Conservation (phyloP, 2,329 filamentous ascomycete species). For the Aureobasidium sp. region DNA sequence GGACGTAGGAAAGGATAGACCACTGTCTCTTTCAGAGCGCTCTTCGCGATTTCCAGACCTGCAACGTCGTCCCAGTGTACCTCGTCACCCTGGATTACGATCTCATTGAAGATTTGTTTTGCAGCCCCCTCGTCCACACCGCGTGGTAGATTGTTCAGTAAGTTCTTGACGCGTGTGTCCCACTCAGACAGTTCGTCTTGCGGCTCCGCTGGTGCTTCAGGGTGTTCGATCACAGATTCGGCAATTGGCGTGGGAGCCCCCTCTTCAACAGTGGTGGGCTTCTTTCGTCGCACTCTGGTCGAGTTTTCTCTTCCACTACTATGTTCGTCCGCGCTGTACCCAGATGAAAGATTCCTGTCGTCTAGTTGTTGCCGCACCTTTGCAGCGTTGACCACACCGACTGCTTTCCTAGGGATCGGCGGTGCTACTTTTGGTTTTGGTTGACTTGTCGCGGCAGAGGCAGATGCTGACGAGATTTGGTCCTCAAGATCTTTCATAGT, state of each 20-base stretch:
- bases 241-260: not conserved
- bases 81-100: conserved; percentile 87
- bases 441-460: not conserved
- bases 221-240: not conserved
- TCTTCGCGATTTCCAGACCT: conserved; percentile 82
- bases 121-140: conserved; percentile 77
- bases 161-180: conserved; percentile 52
- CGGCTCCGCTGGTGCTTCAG: not conserved
- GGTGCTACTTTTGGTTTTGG: conserved; percentile 14
- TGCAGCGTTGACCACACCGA: conserved; percentile 26
- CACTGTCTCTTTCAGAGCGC: conserved; percentile 85
- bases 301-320: conserved; percentile 11
- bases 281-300: conserved; percentile 33
- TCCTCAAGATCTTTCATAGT: conserved; percentile 8
- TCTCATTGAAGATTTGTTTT: conserved; percentile 90
- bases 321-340: conserved; percentile 12
- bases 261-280: conserved; percentile 14
- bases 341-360: conserved; percentile 14
- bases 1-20: conserved; percentile 95
- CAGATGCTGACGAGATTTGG: conserved; percentile 4
- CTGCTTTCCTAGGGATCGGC: conserved; percentile 27
- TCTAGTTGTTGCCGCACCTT: conserved; percentile 26
- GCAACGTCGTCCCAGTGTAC: conserved; percentile 94
- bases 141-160: conserved; percentile 70
- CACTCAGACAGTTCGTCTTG: conserved; percentile 40